Base-by-base conservation (phyloP, 176 grass and related monocot species). In the Juncus effusus region DNA sequence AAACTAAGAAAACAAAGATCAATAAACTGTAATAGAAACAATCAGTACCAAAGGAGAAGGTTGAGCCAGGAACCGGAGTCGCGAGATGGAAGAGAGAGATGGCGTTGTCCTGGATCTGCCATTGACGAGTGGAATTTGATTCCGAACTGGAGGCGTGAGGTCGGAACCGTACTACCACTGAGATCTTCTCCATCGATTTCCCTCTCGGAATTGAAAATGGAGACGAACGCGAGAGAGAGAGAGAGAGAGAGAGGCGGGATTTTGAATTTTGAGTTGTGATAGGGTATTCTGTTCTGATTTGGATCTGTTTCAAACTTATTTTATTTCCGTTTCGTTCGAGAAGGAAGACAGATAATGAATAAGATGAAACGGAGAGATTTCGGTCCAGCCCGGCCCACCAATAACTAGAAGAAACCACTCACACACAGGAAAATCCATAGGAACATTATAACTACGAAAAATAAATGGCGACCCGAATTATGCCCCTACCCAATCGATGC, bases 141-240 rank as follows among this genome's bases (percentile, higher is more conserved):
- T 83, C 75, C 15, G 35, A 36, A n/a, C 61, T 38, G 40, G 59
- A 57, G 0, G 44, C 58, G 9, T 74, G 66, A 2, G 88, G 88
- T 38, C 93, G 93, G 80, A 97, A 89, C 60, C 93, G 94, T 35
- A 97, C 85, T 41, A 79, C 93, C 39, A 97, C 93, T 40, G 88
- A 93, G 39, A 97, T 97, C 69, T 89, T 97, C 85, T 93, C 94
- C 94, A 97, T 93, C 44, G 56, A 6, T 47, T 42, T 47, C 36
- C 13, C 62, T 65, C 62, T 47, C 62, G 39, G 13, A n/a, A 5
- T 65, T 47, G 40, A 16, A n/a, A 39, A 16, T 5, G 54, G n/a
- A 16, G 10, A 57, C 13, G 14, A 16, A 57, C 49, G 16, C 45
- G 3, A 2, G 12, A 59, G 13, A 13, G 52, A 36, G 19, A 65